Base-by-base conservation (phyloP, 495 filamentous ascomycete genomes). In the Talaromyces ruber region DNA sequence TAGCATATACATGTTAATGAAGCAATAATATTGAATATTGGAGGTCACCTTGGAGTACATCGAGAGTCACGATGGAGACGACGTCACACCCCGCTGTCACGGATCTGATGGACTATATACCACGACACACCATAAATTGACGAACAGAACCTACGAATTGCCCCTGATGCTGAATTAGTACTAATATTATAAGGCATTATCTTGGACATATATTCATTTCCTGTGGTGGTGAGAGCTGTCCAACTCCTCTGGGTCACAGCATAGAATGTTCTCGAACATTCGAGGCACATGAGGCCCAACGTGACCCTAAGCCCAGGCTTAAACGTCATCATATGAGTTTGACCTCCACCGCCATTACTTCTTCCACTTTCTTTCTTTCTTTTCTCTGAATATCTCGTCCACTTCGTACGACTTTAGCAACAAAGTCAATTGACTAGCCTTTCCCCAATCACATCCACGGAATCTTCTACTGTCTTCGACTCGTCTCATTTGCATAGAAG, bases 381-480 rank as follows among this genome's bases (percentile, higher is more conserved):
- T 22, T 9, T 14, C 21, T 28, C 39, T 45, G 0, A n/a, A 18
- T 21, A 18, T 8, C 43, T 22, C 43, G 18, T 4, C 30, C 9
- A 47, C 43, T 8, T 21, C 43, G 43, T 47, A 54, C 51, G 51
- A 54, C 11, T 26, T 28, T 28, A 25, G n/a, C 24, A 28, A 11
- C 28, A 34, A 39, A 39, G 55, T 34, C 55, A 58, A 58, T 58
- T 37, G 16, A 37, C 55, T 9, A 37, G 29, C 55, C 29, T 21
- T 58, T 32, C 57, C 30, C 57, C 57, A 59, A 59, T 59, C 57
- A 59, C 29, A 16, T 22, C 21, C 61, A 26, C 51, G 62, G 72
- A 74, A 73, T 50, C 68, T 76, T 76, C 75, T 73, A 74, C 72
- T 59, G 72, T 72, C 72, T 76, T 79, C 75, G 70, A 72, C 73